Base-by-base conservation (phyloP, 352 stramenopile species). In the Pythium biforme region DNA sequence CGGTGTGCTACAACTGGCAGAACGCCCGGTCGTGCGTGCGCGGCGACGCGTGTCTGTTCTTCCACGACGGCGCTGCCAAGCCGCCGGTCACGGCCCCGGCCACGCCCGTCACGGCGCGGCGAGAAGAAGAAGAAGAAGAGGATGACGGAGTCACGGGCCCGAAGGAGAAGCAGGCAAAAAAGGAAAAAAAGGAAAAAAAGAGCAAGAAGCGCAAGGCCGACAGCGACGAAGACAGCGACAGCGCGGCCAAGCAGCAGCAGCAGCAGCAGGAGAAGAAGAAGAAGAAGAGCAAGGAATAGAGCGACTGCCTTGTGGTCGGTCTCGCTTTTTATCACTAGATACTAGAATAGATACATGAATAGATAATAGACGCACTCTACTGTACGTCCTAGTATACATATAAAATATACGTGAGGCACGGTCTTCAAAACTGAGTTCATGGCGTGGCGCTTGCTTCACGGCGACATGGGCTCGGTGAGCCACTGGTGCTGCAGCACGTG, bases 1-100 rank as follows among this genome's bases (percentile, higher is more conserved):
- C 57, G 12, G 53, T 76, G 20, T 76, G 69, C 65, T 76, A 74
- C 62, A 74, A 76, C 66, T 76, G 65, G 65, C 69, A 76, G 58
- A 73, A 73, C 57, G 37, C 46, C 4, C 39, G 40, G 34, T 63
- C 61, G 25, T 76, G 69, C 53, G 57, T 49, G 14, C 65, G 69
- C 27, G 69, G 69, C 3, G 69, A 70, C 55, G 20, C 41, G 37
- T 76, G 69, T 54, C 69, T 60, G 26, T 76, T 76, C 41, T 59
- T 52, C 26, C 69, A 76, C 51, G 68, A 72, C 17, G 64, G 62
- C 2, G 49, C 52, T 7, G 20, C 19, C 3, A 26, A 12, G 37
- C 12, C 37, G 14, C 37, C 12, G 15, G 46, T 0, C 3, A 41
- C 19, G 37, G 17, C 37, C 9, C 37, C 5, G 25, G 50, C 7